A percentile compares a stretch with the other conserved stretches of the same genome.
Conservation (phyloP, 1,284 basidiomycete genomes). For the Pyrrhoderma noxium region DNA sequence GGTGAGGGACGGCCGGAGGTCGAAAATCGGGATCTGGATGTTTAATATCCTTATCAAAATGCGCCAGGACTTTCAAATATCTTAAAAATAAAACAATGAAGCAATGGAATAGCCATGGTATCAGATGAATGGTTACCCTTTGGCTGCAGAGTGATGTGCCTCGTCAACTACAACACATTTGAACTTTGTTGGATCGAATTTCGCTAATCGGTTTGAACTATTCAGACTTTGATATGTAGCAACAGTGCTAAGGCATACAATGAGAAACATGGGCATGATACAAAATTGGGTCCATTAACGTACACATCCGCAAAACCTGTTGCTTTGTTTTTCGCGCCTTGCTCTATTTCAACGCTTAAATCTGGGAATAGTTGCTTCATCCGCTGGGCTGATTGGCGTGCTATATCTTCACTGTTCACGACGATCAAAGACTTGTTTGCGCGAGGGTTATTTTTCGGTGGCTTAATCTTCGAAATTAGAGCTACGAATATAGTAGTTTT, state of each 20-base stretch:
- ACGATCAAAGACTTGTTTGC: conserved; percentile 69
- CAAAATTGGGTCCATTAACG: conserved; percentile 25
- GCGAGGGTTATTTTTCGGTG: conserved; percentile 35
- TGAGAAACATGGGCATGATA: conserved; percentile 5
- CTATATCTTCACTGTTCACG: conserved; percentile 85
- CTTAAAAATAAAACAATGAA: conserved; percentile 30
- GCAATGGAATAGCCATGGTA: background rate
- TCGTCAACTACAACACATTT: conserved; percentile 90
- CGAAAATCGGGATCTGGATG: conserved; percentile 40
- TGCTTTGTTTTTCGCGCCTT: conserved; percentile 71
- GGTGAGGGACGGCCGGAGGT: conserved; percentile 33
- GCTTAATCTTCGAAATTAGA: conserved; percentile 54
- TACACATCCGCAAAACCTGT: conserved; percentile 83
- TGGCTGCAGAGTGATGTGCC: conserved; percentile 91
- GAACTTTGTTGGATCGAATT: conserved; percentile 67
- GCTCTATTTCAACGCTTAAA: conserved; percentile 87
- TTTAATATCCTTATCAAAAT: conserved; percentile 61
- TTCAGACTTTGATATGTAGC: conserved; percentile 90
- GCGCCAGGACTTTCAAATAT: conserved; percentile 71
- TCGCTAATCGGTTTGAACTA: conserved; percentile 58
- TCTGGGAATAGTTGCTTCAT: conserved; percentile 62
- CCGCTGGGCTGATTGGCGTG: conserved; percentile 78
- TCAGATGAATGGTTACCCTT: conserved; percentile 51
- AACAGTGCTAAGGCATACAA: conserved; percentile 53
- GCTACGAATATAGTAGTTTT: conserved; percentile 92